A percentile compares a stretch with the other conserved stretches of the same genome.
Conservation (phyloP, 1,139 yeast genomes). For the Lodderomyces margitis region DNA sequence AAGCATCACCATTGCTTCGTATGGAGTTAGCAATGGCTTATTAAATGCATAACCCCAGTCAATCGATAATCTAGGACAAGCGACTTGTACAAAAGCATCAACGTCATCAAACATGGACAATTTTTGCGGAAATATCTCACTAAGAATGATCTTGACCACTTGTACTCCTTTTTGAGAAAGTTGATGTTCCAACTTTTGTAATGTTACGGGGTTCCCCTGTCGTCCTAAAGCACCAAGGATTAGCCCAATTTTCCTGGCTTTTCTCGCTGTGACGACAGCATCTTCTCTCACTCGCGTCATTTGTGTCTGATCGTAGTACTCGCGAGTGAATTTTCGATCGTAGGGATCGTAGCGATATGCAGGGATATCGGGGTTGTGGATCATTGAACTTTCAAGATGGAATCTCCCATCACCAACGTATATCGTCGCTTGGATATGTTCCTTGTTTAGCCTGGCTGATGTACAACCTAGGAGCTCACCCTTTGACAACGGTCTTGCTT, state of each 20-base stretch:
- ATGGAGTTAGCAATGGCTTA: constrained; percentile 90
- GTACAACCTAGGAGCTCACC: constrained; percentile 98
- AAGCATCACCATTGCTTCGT: constrained; percentile 91
- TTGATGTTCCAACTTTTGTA: constrained; percentile 58
- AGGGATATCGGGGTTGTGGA: constrained; percentile 89
- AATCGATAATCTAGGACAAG: constrained; percentile 92
- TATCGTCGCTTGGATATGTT: constrained; percentile 72
- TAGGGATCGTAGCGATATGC: constrained; percentile 96
- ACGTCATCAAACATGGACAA: constrained; percentile 91
- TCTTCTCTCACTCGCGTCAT: constrained; percentile 69
- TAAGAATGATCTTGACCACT: constrained; percentile 78
- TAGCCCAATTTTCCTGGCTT: constrained; percentile 72
- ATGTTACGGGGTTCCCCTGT: constrained; percentile 85
- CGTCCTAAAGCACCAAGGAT: constrained; percentile 95
- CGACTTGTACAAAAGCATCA: constrained; percentile 95
- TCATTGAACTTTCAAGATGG: constrained; percentile 95
- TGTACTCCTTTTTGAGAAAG: constrained; percentile 55
- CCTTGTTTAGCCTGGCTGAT: constrained; percentile 69
- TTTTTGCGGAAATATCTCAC: constrained; percentile 93
- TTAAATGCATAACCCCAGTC: constrained; percentile 99
- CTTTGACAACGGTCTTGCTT: constrained; percentile 85
- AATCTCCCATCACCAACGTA: constrained; percentile 96
- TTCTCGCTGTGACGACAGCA: constrained; percentile 62
- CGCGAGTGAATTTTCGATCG: constrained; percentile 84
- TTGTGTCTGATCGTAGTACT: constrained; percentile 82